A percentile compares a stretch with the other conserved stretches of the same genome.
Conservation (phyloP, 2,329 filamentous ascomycete species). For the Hymenoscyphus albidus region DNA sequence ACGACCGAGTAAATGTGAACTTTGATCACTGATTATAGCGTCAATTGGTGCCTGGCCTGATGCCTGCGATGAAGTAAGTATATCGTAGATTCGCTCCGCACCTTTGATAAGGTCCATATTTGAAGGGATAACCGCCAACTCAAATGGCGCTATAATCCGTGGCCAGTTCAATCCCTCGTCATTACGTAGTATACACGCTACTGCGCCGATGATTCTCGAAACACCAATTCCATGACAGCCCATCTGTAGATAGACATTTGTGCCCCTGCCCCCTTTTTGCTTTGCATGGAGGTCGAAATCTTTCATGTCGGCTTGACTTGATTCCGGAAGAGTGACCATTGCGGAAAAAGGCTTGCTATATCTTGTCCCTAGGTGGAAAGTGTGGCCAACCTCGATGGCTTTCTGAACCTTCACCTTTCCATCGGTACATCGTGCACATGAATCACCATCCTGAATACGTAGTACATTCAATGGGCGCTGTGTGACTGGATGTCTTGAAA, state of each 20-base stretch:
- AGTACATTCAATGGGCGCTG: slow-evolving; percentile 57
- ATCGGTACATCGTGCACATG: slow-evolving; percentile 65
- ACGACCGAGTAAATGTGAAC: slow-evolving; percentile 63
- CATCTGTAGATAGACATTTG: slow-evolving; percentile 63
- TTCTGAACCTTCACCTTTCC: slow-evolving; percentile 63
- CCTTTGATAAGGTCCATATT: slow-evolving; percentile 43
- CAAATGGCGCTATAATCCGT: slow-evolving; percentile 77
- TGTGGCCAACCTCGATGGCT: slow-evolving; percentile 89
- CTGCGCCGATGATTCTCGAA: slow-evolving; percentile 81
- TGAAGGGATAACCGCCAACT: slow-evolving; percentile 47
- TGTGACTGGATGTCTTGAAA: slow-evolving; percentile 36
- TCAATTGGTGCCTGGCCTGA: slow-evolving; percentile 46
- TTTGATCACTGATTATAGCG: slow-evolving; percentile 69
- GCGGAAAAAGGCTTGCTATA: slow-evolving; percentile 76
- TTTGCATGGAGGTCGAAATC: not conserved
- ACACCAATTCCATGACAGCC: slow-evolving; percentile 95
- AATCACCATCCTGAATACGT: slow-evolving; percentile 62
- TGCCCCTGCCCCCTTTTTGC: too few species aligned
- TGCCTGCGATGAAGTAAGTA: slow-evolving; percentile 37
- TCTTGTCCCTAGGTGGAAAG: slow-evolving; percentile 86
- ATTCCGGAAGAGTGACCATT: slow-evolving; percentile 46
- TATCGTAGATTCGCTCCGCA: slow-evolving; percentile 60
- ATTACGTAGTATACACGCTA: slow-evolving; percentile 73
- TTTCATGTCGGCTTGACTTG: slow-evolving; percentile 16
- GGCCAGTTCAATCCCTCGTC: slow-evolving; percentile 82